These are phyloP conservation scores for Ananas comosus DNA, from an alignment of 176 grass and related monocot species.

Conservation along the genomic window DNA sequence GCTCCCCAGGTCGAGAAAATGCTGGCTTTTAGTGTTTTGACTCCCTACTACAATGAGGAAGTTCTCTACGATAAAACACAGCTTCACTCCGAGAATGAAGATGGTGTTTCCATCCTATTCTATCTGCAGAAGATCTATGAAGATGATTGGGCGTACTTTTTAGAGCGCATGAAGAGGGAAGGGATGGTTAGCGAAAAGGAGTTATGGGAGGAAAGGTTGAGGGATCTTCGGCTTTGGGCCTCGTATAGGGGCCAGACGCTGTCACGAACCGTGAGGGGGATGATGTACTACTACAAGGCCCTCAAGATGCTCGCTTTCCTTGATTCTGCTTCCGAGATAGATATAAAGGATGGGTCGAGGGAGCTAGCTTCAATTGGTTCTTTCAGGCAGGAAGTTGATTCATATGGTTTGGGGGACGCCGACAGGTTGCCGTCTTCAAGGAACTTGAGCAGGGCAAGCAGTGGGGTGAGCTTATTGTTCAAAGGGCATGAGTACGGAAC, in stretches of 20 bases:
- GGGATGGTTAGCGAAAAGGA: conserved; percentile 64
- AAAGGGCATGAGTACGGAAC: conserved; percentile 77
- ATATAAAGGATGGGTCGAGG: conserved; percentile 67
- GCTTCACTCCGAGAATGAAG: conserved; percentile 85
- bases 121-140: conserved; percentile 97
- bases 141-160: conserved; percentile 86
- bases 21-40: conserved; percentile 81
- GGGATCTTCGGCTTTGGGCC: conserved; percentile 88
- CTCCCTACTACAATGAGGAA: conserved; percentile 93
- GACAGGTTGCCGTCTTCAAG: conserved; percentile 29
- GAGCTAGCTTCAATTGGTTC: conserved; percentile 62
- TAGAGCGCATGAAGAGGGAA: conserved; percentile 78
- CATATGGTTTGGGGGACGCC: conserved; percentile 29
- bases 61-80: conserved; percentile 75
- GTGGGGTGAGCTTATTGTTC: conserved; percentile 64
- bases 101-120: conserved; percentile 93
- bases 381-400: conserved; percentile 53
- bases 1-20: conserved; percentile 88
- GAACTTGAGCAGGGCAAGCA: conserved; percentile 54
- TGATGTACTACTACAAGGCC: conserved; percentile 99
- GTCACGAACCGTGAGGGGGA: conserved; percentile 77
- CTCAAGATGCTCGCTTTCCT: conserved; percentile 98
- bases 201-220: conserved; percentile 59
- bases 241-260: conserved; percentile 95
- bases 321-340: conserved; percentile 86